A percentile compares a stretch with the other conserved stretches of the same genome.
phyloP scores from a whole-genome alignment of 129 eudicot species.

The Artemisia tridentata region DNA sequence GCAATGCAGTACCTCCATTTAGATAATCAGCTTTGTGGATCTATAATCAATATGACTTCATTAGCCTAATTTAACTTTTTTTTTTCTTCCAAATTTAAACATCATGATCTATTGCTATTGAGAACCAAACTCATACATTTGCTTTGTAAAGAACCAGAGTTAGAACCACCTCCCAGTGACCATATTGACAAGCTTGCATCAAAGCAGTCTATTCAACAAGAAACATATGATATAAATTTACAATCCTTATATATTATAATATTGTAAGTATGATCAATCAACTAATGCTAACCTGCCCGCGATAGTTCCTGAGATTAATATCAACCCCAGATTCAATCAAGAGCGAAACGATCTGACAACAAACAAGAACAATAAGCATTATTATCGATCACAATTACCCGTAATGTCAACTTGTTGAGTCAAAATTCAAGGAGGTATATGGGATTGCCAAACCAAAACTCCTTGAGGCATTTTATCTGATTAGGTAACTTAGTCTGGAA shows the following conservation, averaged over 20 bases:
- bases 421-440: background rate
- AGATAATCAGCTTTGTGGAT: slow-evolving; percentile 88
- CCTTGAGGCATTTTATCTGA: too few species aligned
- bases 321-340: slow-evolving; percentile 87
- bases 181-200: slow-evolving; percentile 99
- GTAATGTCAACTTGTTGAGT: background rate
- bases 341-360: slow-evolving; percentile 66
- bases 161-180: slow-evolving; percentile 99
- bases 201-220: slow-evolving; percentile 76
- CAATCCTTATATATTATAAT: background rate
- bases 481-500: too few species aligned
- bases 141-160: slow-evolving; percentile 78
- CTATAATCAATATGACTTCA: slow-evolving; percentile 34
- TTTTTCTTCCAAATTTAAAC: background rate
- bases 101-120: background rate
- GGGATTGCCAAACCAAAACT: too few species aligned
- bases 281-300: slow-evolving; percentile 70
- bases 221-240: background rate
- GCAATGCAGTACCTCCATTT: slow-evolving; percentile 90
- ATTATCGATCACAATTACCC: background rate
- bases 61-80: slow-evolving; percentile 13
- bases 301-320: slow-evolving; percentile 87
- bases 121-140: slow-evolving; percentile 50
- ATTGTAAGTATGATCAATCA: background rate
- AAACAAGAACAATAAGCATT: slow-evolving; percentile 12